phyloP scores from a whole-genome alignment of 2,329 filamentous ascomycete species.

The Triangularia setosa region DNA sequence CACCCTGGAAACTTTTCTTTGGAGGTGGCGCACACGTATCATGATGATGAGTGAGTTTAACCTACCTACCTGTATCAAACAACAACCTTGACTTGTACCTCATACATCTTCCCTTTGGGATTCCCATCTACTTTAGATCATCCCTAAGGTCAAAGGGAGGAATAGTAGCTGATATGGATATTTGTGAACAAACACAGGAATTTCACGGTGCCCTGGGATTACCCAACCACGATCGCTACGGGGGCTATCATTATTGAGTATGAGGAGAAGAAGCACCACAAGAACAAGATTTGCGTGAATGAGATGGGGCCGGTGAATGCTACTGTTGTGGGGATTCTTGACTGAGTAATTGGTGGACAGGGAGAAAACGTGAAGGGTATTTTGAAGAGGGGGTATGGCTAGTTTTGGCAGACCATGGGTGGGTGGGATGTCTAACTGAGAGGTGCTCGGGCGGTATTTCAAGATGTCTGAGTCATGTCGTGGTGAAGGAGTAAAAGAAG shows the following conservation, averaged over 20 bases:
- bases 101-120: too few relatives aligned
- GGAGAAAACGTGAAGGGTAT: background rate
- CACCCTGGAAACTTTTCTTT: constrained; percentile 26
- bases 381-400: background rate
- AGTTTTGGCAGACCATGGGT: too few relatives aligned
- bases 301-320: background rate
- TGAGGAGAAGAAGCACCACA: background rate
- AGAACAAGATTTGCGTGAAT: background rate
- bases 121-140: too few relatives aligned
- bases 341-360: background rate
- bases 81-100: too few relatives aligned
- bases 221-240: constrained; percentile 22
- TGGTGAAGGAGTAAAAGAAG: too few relatives aligned
- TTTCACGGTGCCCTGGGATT: constrained; percentile 23
- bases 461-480: too few relatives aligned
- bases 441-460: too few relatives aligned
- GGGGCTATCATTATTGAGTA: background rate
- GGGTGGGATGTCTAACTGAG: too few relatives aligned
- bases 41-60: constrained; percentile 28
- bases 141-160: background rate
- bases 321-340: background rate
- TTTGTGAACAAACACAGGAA: constrained; percentile 14
- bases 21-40: constrained; percentile 27
- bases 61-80: background rate
- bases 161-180: background rate